Percentiles rank a stretch among this genome's conserved stretches.
phyloP scores from a whole-genome alignment of 345 rosid species.

The Noccaea bulbosa region DNA sequence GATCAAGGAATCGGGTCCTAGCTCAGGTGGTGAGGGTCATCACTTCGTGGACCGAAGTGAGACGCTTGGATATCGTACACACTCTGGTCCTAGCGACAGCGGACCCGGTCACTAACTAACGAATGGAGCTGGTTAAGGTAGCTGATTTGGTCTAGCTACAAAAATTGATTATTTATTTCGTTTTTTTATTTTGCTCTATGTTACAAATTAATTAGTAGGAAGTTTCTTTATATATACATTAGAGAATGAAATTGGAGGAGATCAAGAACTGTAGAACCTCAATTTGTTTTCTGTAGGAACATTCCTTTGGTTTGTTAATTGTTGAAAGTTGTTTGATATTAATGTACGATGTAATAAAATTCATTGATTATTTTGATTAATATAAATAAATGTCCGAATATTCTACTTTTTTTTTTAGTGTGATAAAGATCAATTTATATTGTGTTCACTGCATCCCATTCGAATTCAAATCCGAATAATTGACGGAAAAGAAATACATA shows the following conservation, averaged over 20 bases:
- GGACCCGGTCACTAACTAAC: constrained; percentile 47
- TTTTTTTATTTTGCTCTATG: constrained; percentile 3
- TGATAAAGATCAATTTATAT: too few species aligned
- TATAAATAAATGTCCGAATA: not conserved
- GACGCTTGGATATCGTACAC: constrained; percentile 42
- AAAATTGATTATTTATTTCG: constrained; percentile 3
- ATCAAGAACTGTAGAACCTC: constrained; percentile 10
- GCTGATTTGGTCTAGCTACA: not conserved
- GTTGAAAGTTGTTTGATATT: not conserved
- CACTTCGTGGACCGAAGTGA: constrained; percentile 28
- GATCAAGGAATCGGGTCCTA: constrained; percentile 57
- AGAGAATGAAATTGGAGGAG: not conserved
- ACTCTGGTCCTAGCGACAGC: constrained; percentile 49
- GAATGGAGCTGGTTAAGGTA: constrained; percentile 12
- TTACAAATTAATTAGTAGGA: not conserved
- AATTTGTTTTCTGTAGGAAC: not conserved
- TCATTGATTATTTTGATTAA: constrained; percentile 13
- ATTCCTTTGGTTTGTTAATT: constrained; percentile 7
- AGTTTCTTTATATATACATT: not conserved
- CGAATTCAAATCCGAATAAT: too few species aligned
- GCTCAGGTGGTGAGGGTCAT: constrained; percentile 57
- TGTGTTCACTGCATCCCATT: too few species aligned
- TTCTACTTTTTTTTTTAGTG: too few species aligned
- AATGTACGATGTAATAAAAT: not conserved
- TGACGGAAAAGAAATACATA: too few species aligned